Conservation (phyloP, 2,329 filamentous ascomycete species). For the Escovopsis weberi region DNA sequence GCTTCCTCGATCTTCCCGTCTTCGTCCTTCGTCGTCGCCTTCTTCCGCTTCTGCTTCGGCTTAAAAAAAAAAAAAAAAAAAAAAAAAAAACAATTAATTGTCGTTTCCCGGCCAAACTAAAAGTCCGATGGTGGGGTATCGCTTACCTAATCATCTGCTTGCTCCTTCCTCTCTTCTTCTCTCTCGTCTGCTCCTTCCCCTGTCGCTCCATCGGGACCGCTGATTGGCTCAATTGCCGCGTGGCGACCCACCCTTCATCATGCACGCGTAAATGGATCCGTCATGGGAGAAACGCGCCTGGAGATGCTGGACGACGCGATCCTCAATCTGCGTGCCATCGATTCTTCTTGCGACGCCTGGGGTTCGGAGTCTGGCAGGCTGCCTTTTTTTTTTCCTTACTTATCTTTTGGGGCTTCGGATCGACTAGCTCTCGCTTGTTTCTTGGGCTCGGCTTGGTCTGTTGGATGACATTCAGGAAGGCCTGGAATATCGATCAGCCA, state of each 20-base stretch:
- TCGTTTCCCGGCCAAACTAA: slow-evolving; percentile 17
- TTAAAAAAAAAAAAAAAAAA: slow-evolving; percentile 17
- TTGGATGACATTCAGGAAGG: too few species aligned
- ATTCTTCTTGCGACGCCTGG: too few species aligned
- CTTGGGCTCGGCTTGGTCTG: too few species aligned
- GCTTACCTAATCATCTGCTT: slow-evolving; percentile 6
- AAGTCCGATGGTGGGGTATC: slow-evolving; percentile 20
- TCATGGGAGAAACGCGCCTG: too few species aligned
- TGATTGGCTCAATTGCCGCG: neutral
- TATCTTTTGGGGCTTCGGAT: too few species aligned
- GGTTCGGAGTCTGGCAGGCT: neutral
- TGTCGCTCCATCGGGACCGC: slow-evolving; percentile 3
- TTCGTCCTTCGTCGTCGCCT: neutral
- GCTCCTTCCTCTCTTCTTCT: neutral
- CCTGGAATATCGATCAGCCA: too few species aligned
- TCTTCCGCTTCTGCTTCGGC: neutral
- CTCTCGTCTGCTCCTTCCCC: neutral
- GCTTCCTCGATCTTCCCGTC: slow-evolving; percentile 14
- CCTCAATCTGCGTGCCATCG: too few species aligned
- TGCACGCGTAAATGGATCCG: too few species aligned
- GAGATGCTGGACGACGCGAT: neutral
- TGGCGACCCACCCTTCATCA: too few species aligned
- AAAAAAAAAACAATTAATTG: too few species aligned
- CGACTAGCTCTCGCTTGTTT: too few species aligned
- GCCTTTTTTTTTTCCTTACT: too few species aligned